Percentiles rank a stretch among this genome's conserved stretches.
Conservation (phyloP, 2,329 filamentous ascomycete genomes). For the Cadophora sp. region DNA sequence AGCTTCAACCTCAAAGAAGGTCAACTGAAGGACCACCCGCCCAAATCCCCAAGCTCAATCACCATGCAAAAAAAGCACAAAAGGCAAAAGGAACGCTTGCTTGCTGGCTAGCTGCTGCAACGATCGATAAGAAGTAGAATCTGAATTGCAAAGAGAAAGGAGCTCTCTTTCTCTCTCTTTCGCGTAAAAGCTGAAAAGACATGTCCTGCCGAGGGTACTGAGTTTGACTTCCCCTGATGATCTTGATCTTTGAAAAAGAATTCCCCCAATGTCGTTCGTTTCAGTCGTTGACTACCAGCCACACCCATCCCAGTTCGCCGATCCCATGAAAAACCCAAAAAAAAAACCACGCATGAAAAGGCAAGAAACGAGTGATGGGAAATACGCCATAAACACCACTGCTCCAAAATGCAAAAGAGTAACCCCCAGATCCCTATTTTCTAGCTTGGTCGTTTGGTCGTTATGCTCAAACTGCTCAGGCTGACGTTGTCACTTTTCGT, state of each 20-base stretch:
- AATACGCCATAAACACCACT: conserved; percentile 23
- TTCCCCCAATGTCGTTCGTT: conserved; percentile 1
- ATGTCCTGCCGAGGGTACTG: conserved; percentile 27
- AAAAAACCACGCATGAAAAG: not conserved
- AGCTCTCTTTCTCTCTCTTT: not conserved
- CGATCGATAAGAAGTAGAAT: conserved; percentile 17
- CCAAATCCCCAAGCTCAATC: not conserved
- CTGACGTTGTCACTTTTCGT: conserved; percentile 5
- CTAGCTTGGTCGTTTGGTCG: not conserved
- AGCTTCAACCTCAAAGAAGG: too few relatives aligned
- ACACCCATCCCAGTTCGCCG: conserved; percentile 13
- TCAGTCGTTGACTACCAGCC: conserved; percentile 1
- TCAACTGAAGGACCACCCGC: not conserved
- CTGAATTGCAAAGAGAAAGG: conserved; percentile 1
- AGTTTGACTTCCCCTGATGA: conserved; percentile 32
- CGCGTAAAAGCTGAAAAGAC: conserved; percentile 8
- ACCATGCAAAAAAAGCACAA: conserved; percentile 8
- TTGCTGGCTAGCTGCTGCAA: conserved; percentile 13
- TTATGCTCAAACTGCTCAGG: conserved; percentile 13
- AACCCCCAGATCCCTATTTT: conserved; percentile 14
- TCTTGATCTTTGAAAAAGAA: not conserved
- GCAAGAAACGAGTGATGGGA: not conserved
- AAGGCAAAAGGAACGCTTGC: conserved; percentile 13
- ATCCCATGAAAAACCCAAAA: not conserved
- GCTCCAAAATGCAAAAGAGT: conserved; percentile 22